A percentile compares a stretch with the other conserved stretches of the same genome.
These are phyloP conservation scores for Penicillium sp. DNA, from an alignment of 2,329 filamentous ascomycete genomes.

Conservation along the genomic window DNA sequence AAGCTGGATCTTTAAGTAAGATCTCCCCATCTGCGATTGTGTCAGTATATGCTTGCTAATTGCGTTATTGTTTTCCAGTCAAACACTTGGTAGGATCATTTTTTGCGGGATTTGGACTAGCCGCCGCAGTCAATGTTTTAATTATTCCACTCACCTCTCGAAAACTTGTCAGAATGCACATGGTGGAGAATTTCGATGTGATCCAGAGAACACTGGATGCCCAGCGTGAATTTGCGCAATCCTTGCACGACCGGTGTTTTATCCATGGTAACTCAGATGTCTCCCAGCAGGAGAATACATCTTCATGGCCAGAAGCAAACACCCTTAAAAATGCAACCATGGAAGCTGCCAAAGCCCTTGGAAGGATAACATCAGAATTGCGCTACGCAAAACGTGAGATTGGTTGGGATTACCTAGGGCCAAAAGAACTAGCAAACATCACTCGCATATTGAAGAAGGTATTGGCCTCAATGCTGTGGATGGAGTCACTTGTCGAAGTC, in stretches of 20 bases:
- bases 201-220: neutral
- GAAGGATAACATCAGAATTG: neutral
- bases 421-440: neutral
- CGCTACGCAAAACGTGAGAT: neutral
- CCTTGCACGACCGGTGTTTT: neutral
- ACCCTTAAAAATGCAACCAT: neutral
- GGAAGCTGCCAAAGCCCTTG: neutral
- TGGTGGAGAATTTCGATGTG: neutral
- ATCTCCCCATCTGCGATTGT: neutral
- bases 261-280: neutral
- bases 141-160: slow-evolving; percentile 2
- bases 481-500: neutral
- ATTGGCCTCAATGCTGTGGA: neutral
- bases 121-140: neutral
- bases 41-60: neutral
- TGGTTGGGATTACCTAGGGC: neutral
- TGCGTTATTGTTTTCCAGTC: neutral
- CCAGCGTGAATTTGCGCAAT: neutral
- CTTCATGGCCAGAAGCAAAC: neutral
- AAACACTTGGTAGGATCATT: neutral
- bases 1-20: neutral
- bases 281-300: neutral
- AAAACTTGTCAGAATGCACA: neutral
- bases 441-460: neutral
- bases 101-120: slow-evolving; percentile 3